These are phyloP conservation scores for Fusarium odoratissimum DNA, from an alignment of 2,329 filamentous ascomycete species.

Conservation along the genomic window DNA sequence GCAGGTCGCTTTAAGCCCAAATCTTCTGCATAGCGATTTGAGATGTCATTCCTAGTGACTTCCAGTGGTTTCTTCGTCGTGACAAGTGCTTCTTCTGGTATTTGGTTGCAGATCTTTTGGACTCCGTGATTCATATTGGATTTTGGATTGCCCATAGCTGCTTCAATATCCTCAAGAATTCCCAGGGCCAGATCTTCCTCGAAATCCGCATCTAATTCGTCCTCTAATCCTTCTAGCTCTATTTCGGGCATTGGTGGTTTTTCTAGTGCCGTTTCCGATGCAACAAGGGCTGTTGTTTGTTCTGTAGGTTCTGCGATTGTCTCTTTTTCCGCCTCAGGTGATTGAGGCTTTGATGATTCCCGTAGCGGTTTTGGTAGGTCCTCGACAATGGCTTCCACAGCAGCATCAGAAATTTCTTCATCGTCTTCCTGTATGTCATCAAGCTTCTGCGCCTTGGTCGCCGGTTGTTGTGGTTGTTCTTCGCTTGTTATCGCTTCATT, in stretches of 20 bases:
- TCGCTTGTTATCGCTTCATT: neutral
- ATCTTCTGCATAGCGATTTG: conserved; percentile 33
- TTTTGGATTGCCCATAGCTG: conserved; percentile 10
- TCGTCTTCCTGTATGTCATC: conserved; percentile 24
- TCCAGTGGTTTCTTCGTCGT: neutral
- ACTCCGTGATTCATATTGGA: neutral
- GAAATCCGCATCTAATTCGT: conserved; percentile 43
- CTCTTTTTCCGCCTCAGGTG: neutral
- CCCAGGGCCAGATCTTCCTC: conserved; percentile 45
- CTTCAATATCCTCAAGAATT: conserved; percentile 40
- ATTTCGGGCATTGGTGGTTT: neutral
- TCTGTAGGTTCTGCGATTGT: neutral
- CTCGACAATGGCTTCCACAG: neutral
- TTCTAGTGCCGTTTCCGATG: neutral
- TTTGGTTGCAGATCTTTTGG: neutral
- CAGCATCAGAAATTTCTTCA: conserved; percentile 10
- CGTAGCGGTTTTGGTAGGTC: neutral
- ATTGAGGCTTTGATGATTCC: neutral
- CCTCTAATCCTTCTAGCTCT: conserved; percentile 36
- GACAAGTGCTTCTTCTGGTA: neutral
- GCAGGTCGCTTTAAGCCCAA: conserved; percentile 32
- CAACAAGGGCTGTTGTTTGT: neutral
- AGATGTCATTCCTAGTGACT: neutral
- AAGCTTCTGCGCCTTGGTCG: conserved; percentile 12
- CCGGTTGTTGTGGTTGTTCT: neutral